These are phyloP conservation scores for Panaeolus papilionaceus DNA, from an alignment of 768 basidiomycete species.

Conservation along the genomic window DNA sequence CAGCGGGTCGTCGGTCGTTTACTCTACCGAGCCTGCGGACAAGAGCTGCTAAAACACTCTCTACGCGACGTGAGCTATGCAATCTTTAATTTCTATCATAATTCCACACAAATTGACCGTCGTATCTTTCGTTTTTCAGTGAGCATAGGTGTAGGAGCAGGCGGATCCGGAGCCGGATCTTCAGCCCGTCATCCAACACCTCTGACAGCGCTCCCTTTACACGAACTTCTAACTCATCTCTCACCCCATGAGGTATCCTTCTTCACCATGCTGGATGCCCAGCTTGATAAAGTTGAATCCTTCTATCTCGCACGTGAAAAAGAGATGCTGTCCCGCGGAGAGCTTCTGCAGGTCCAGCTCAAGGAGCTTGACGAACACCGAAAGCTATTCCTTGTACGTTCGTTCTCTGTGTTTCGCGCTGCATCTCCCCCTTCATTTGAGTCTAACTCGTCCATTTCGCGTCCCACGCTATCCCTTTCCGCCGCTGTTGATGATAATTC, in stretches of 20 bases:
- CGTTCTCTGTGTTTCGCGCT: constrained; percentile 21
- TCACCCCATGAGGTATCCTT: constrained; percentile 70
- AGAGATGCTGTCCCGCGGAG: constrained; percentile 57
- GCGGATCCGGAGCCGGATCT: not conserved
- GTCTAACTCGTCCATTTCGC: not conserved
- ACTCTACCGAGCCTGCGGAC: constrained; percentile 12
- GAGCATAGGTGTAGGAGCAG: constrained; percentile 5
- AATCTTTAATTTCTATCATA: not conserved
- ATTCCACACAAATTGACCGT: not conserved
- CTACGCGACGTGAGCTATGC: constrained; percentile 21
- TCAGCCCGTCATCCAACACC: constrained; percentile 25
- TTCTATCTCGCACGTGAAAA: constrained; percentile 82
- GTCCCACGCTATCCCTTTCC: not conserved
- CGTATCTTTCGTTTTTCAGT: not conserved
- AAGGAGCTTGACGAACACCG: constrained; percentile 76
- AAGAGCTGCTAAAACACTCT: constrained; percentile 16
- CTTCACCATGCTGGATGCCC: constrained; percentile 76
- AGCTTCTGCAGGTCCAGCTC: constrained; percentile 69
- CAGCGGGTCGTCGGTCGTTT: constrained; percentile 12
- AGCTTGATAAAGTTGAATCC: constrained; percentile 84
- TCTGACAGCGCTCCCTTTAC: constrained; percentile 42
- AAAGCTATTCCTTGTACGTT: constrained; percentile 59
- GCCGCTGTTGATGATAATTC: not conserved
- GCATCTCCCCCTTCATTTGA: not conserved
- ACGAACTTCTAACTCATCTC: constrained; percentile 58